phyloP scores from a whole-genome alignment of 2,329 filamentous ascomycete genomes.

The Coniochaeta ligniaria region DNA sequence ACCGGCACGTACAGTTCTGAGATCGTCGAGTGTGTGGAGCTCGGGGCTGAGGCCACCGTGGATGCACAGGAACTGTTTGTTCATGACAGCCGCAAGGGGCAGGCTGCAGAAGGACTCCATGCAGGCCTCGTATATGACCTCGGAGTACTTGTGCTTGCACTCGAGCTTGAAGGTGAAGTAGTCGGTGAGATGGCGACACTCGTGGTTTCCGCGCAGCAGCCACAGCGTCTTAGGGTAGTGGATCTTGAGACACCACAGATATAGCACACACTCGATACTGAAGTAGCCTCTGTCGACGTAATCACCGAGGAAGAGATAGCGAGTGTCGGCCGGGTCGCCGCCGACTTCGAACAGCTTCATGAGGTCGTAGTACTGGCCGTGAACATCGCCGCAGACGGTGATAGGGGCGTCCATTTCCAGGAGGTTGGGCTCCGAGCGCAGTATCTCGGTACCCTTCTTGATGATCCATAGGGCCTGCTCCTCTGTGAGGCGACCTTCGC shows the following conservation, averaged over 20 bases:
- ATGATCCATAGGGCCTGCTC: slow-evolving; percentile 97
- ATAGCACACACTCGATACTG: slow-evolving; percentile 97
- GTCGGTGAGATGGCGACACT: slow-evolving; percentile 96
- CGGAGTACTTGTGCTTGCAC: slow-evolving; percentile 99
- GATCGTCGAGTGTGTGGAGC: slow-evolving; percentile 88
- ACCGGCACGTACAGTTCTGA: slow-evolving; percentile 59
- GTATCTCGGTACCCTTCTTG: slow-evolving; percentile 75
- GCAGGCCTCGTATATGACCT: slow-evolving; percentile 92
- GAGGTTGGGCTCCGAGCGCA: slow-evolving; percentile 87
- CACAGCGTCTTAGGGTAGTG: slow-evolving; percentile 97
- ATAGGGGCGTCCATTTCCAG: slow-evolving; percentile 99
- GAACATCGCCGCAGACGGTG: slow-evolving; percentile 95
- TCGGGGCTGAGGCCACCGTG: slow-evolving; percentile 95
- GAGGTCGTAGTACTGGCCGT: slow-evolving; percentile 97
- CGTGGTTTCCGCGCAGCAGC: slow-evolving; percentile 95
- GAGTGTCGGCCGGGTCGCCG: slow-evolving; percentile 89
- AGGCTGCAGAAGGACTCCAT: slow-evolving; percentile 97
- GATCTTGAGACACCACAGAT: slow-evolving; percentile 97
- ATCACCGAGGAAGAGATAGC: slow-evolving; percentile 95
- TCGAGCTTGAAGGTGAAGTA: slow-evolving; percentile 99
- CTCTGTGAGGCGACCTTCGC: slow-evolving; percentile 92
- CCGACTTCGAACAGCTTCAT: slow-evolving; percentile 99
- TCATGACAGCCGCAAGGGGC: slow-evolving; percentile 95
- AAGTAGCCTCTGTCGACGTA: slow-evolving; percentile 99
- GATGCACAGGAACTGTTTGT: slow-evolving; percentile 99